Conservation (phyloP, 768 basidiomycete genomes). For the Boletus reticuloceps region DNA sequence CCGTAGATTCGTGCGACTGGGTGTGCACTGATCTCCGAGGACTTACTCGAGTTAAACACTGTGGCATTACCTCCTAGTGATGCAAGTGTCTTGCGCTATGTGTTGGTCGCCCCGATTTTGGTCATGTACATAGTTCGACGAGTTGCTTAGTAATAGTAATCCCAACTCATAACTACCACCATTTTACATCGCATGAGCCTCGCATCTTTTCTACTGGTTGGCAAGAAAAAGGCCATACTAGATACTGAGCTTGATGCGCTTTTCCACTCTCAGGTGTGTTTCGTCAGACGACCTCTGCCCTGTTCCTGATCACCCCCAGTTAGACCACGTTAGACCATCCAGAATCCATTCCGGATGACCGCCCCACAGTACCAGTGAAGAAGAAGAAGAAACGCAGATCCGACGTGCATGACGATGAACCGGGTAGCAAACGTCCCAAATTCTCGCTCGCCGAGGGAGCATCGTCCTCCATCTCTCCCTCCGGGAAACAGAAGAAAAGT, state of each 20-base stretch:
- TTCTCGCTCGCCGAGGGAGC: not conserved
- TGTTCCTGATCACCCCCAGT: conserved; percentile 5
- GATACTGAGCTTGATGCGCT: conserved; percentile 65
- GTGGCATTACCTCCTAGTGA: too few relatives aligned
- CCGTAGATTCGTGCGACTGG: too few relatives aligned
- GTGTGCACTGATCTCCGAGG: too few relatives aligned
- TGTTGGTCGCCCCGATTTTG: too few relatives aligned
- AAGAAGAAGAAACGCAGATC: conserved; percentile 15
- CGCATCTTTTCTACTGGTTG: conserved; percentile 49
- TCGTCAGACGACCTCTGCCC: not conserved
- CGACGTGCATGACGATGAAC: conserved; percentile 12
- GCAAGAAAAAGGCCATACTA: conserved; percentile 36
- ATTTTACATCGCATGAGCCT: conserved; percentile 45
- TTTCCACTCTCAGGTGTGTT: conserved; percentile 53
- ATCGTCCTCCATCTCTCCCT: conserved; percentile 20
- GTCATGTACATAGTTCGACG: not conserved
- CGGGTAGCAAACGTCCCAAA: conserved; percentile 18
- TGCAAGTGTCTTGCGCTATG: too few relatives aligned
- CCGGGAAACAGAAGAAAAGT: conserved; percentile 13
- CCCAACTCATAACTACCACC: not conserved
- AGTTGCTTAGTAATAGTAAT: conserved; percentile 15
- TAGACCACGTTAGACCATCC: conserved; percentile 8
- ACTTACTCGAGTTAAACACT: too few relatives aligned
- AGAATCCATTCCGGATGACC: conserved; percentile 2
- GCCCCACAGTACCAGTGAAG: not conserved